These are phyloP conservation scores for Neurospora terricola DNA, from an alignment of 495 filamentous ascomycete species.

Conservation along the genomic window DNA sequence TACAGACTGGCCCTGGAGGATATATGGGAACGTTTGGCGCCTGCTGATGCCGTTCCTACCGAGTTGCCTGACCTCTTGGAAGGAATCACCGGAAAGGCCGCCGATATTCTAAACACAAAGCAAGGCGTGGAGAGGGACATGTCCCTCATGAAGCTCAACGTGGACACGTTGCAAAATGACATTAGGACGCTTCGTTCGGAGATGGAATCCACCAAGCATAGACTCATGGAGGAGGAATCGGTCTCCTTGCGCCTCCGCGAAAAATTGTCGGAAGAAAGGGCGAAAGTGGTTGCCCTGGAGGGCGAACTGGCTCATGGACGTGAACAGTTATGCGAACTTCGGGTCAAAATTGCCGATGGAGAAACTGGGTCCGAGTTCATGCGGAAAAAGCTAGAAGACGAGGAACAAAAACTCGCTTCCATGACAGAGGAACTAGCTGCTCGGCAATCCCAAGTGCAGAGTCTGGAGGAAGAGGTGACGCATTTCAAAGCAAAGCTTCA, in stretches of 20 bases:
- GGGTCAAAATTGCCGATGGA: slow-evolving; percentile 60
- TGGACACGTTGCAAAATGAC: slow-evolving; percentile 29
- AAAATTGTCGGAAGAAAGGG: slow-evolving; percentile 45
- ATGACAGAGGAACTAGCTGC: slow-evolving; percentile 57
- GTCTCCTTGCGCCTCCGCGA: slow-evolving; percentile 35
- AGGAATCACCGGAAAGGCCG: slow-evolving; percentile 50
- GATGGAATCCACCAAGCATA: slow-evolving; percentile 34
- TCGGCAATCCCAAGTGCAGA: slow-evolving; percentile 51
- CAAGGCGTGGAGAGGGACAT: slow-evolving; percentile 35
- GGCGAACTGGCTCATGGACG: slow-evolving; percentile 58
- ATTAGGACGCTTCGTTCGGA: slow-evolving; percentile 29
- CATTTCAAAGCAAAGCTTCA: slow-evolving; percentile 49
- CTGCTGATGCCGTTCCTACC: slow-evolving; percentile 43
- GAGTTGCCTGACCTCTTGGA: slow-evolving; percentile 52
- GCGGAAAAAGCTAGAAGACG: slow-evolving; percentile 57
- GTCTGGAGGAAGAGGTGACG: slow-evolving; percentile 56
- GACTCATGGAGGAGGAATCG: slow-evolving; percentile 36
- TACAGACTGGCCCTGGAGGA: slow-evolving; percentile 39
- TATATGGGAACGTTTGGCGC: slow-evolving; percentile 51
- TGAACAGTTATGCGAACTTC: slow-evolving; percentile 51
- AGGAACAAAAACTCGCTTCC: slow-evolving; percentile 51
- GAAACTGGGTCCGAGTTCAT: slow-evolving; percentile 72
- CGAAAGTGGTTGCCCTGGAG: slow-evolving; percentile 46
- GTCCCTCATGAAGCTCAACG: slow-evolving; percentile 32
- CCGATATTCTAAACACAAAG: slow-evolving; percentile 39